Conservation (phyloP, 768 basidiomycete species). For the Kwoniella bestiolae region DNA sequence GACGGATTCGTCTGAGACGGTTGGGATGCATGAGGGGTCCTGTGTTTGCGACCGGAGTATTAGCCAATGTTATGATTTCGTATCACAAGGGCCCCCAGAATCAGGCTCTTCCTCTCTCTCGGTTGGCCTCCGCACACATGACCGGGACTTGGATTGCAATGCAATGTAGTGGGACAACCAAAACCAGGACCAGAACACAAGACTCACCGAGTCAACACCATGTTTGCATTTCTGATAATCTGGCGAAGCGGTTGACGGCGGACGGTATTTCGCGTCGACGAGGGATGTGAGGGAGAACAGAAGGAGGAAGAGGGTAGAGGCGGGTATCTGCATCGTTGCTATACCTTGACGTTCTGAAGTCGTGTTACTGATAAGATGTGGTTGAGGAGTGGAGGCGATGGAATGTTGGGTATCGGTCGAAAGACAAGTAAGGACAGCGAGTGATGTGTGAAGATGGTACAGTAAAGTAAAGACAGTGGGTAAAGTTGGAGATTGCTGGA, state of each 20-base stretch:
- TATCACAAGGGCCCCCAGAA: too few species aligned
- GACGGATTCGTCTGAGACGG: slow-evolving; percentile 13
- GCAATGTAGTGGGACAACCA: background rate
- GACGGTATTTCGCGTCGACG: slow-evolving; percentile 9
- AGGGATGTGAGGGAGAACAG: slow-evolving; percentile 12
- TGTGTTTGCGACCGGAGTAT: too few species aligned
- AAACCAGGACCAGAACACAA: background rate
- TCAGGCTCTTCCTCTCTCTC: too few species aligned
- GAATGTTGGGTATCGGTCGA: too few species aligned
- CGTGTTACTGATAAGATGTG: too few species aligned
- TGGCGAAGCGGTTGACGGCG: slow-evolving; percentile 15
- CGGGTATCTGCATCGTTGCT: slow-evolving; percentile 17
- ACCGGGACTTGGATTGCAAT: too few species aligned
- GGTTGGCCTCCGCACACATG: too few species aligned
- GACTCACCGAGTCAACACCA: slow-evolving; percentile 17
- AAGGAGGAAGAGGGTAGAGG: slow-evolving; percentile 8
- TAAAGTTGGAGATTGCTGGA: background rate
- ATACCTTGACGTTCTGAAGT: too few species aligned
- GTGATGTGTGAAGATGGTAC: background rate
- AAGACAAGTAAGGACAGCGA: too few species aligned
- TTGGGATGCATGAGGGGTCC: slow-evolving; percentile 16
- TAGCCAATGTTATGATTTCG: too few species aligned
- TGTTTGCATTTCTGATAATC: slow-evolving; percentile 23
- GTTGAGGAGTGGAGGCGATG: too few species aligned
- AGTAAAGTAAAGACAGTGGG: slow-evolving; percentile 4